Evolutionary conservation across 2,329 filamentous ascomycete genomes (phyloP).

Genomic region (Onygenales sp.): DNA sequence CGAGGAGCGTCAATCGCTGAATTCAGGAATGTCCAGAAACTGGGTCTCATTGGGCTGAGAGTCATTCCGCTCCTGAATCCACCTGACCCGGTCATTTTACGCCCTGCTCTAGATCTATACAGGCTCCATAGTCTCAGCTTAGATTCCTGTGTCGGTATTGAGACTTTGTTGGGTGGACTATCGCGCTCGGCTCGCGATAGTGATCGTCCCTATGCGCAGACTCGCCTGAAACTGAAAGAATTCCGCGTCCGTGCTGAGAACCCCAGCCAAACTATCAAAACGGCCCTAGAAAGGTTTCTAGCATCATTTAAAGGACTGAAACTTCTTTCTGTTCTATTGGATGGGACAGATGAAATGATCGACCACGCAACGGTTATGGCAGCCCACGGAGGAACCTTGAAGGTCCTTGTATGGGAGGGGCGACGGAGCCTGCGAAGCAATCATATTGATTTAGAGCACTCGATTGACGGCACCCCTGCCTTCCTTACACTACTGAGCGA

Average conservation of each 20-base stretch:
- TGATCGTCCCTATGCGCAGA: not conserved
- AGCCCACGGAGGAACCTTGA: not conserved
- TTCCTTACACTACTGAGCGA: not conserved
- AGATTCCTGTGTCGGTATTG: not conserved
- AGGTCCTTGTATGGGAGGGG: slow-evolving; percentile 1
- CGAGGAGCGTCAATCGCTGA: not conserved
- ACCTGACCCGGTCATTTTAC: not conserved
- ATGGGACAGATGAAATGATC: not conserved
- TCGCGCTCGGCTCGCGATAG: not conserved
- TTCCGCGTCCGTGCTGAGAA: not conserved
- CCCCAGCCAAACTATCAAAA: not conserved
- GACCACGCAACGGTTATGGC: not conserved
- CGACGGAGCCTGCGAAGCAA: not conserved
- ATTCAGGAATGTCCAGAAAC: not conserved
- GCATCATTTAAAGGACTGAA: not conserved
- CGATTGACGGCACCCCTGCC: not conserved
- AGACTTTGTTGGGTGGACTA: not conserved
- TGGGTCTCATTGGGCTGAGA: not conserved
- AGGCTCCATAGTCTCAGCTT: slow-evolving; percentile 2
- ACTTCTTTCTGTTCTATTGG: slow-evolving; percentile 1
- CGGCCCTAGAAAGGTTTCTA: not conserved
- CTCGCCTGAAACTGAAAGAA: not conserved
- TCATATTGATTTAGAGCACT: not conserved
- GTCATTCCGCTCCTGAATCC: not conserved
- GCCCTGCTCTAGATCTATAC: not conserved